These are phyloP conservation scores for Coriolopsis trogii DNA, from an alignment of 1,284 basidiomycete genomes.

Conservation along the genomic window DNA sequence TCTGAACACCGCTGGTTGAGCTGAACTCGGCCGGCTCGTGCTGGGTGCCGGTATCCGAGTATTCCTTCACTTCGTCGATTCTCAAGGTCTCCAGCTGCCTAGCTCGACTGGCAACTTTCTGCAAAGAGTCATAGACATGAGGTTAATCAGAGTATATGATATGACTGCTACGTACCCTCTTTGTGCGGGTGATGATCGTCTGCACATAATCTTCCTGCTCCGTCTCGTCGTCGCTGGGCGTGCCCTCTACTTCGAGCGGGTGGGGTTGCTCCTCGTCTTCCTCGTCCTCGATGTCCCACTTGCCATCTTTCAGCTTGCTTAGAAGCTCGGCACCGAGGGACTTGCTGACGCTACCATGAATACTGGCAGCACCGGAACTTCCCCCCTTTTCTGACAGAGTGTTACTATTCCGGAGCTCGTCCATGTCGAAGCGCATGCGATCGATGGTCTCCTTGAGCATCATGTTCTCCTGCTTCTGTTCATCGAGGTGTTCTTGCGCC, in stretches of 20 bases:
- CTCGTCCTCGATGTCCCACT: conserved; percentile 48
- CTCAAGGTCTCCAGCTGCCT: conserved; percentile 52
- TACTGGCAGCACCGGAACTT: conserved; percentile 44
- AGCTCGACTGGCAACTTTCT: conserved; percentile 69
- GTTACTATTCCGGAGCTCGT: conserved; percentile 73
- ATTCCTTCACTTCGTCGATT: conserved; percentile 72
- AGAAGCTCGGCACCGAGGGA: conserved; percentile 82
- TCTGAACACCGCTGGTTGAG: conserved; percentile 40
- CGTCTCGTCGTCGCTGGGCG: conserved; percentile 49
- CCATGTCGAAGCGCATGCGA: conserved; percentile 87
- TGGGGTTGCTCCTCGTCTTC: conserved; percentile 35
- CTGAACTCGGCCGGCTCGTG: conserved; percentile 58
- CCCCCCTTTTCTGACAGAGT: conserved; percentile 39
- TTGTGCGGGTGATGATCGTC: conserved; percentile 80
- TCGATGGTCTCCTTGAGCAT: conserved; percentile 93
- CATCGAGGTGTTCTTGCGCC: conserved; percentile 74
- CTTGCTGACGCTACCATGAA: conserved; percentile 69
- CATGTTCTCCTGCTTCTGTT: conserved; percentile 91
- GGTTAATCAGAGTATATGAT: conserved; percentile 1
- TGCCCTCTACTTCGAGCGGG: conserved; percentile 26
- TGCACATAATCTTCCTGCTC: conserved; percentile 78
- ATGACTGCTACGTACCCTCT: conserved; percentile 56
- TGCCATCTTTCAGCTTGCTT: conserved; percentile 58
- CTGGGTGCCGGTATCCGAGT: conserved; percentile 69
- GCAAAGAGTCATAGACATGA: conserved; percentile 14